Percentiles rank a stretch among this genome's conserved stretches.
phyloP scores from a whole-genome alignment of 768 basidiomycete species.

The Tephrocybe sp. region DNA sequence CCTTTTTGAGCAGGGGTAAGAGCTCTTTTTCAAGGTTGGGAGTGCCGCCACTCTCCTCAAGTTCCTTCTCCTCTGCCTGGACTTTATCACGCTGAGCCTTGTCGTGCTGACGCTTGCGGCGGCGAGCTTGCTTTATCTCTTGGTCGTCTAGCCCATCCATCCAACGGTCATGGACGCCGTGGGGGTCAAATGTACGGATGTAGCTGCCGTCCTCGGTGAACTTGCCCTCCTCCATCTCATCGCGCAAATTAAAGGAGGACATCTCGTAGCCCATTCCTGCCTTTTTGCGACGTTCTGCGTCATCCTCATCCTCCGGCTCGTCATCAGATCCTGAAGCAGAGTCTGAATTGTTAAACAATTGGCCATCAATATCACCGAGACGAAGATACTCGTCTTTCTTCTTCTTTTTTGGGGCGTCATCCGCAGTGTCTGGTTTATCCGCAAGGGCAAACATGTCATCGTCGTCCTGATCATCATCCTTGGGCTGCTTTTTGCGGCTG shows the following conservation, averaged over 20 bases:
- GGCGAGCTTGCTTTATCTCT: slow-evolving; percentile 80
- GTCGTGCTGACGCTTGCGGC: slow-evolving; percentile 73
- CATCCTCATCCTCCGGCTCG: slow-evolving; percentile 74
- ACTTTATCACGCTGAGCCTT: slow-evolving; percentile 66
- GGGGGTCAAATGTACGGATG: slow-evolving; percentile 82
- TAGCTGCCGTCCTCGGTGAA: slow-evolving; percentile 93
- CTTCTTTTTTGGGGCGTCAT: slow-evolving; percentile 40
- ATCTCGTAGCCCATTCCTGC: slow-evolving; percentile 92
- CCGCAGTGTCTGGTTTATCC: slow-evolving; percentile 54
- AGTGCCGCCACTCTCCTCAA: slow-evolving; percentile 65
- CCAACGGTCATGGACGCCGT: slow-evolving; percentile 93
- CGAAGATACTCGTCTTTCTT: slow-evolving; percentile 75
- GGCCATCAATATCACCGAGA: slow-evolving; percentile 95
- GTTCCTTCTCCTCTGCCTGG: slow-evolving; percentile 71
- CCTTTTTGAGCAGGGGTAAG: slow-evolving; percentile 74
- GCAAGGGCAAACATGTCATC: slow-evolving; percentile 81
- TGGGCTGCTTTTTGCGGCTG: slow-evolving; percentile 62
- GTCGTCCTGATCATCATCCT: slow-evolving; percentile 53
- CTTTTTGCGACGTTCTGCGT: slow-evolving; percentile 70
- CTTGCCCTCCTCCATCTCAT: slow-evolving; percentile 98
- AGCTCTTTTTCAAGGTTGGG: slow-evolving; percentile 63
- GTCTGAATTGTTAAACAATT: slow-evolving; percentile 68
- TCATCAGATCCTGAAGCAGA: slow-evolving; percentile 39
- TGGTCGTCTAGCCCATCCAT: slow-evolving; percentile 86
- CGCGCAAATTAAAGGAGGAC: slow-evolving; percentile 98